Percentiles rank a stretch among this genome's conserved stretches.
Evolutionary conservation across 1,284 basidiomycete species (phyloP).

Genomic region (Lignosus rhinocerotis): DNA sequence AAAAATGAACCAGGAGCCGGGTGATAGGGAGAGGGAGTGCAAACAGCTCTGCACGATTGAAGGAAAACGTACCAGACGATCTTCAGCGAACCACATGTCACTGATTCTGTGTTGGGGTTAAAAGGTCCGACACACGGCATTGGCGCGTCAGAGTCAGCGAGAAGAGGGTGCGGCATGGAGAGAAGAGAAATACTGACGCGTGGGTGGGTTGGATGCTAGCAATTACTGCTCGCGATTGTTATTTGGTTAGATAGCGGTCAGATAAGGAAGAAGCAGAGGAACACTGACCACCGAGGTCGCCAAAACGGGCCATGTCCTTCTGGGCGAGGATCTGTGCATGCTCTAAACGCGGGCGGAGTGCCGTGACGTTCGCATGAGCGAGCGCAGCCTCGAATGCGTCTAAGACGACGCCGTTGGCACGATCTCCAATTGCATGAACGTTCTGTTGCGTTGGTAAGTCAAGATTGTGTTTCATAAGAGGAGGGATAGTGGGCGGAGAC

Average conservation of each 20-base stretch:
- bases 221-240: constrained; percentile 49
- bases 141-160: constrained; percentile 1
- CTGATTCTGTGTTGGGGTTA: constrained; percentile 50
- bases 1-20: not conserved
- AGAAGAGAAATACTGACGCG: constrained; percentile 51
- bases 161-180: constrained; percentile 2
- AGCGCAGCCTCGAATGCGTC: constrained; percentile 78
- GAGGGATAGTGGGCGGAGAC: not conserved
- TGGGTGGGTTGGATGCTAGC: constrained; percentile 89
- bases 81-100: constrained; percentile 90
- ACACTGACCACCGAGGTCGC: constrained; percentile 67
- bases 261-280: not conserved
- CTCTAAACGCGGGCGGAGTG: constrained; percentile 81
- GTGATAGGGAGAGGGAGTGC: not conserved
- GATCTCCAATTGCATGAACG: constrained; percentile 90
- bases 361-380: constrained; percentile 55
- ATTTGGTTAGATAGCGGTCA: constrained; percentile 3
- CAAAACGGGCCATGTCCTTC: constrained; percentile 74
- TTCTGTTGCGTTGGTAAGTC: constrained; percentile 48
- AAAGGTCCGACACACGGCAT: not conserved
- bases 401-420: constrained; percentile 83
- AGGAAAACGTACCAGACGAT: constrained; percentile 60
- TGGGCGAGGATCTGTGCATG: constrained; percentile 85
- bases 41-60: not conserved
- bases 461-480: not conserved